phyloP scores from a whole-genome alignment of 208 protist genomes.

The Blechomonas ayalai region DNA sequence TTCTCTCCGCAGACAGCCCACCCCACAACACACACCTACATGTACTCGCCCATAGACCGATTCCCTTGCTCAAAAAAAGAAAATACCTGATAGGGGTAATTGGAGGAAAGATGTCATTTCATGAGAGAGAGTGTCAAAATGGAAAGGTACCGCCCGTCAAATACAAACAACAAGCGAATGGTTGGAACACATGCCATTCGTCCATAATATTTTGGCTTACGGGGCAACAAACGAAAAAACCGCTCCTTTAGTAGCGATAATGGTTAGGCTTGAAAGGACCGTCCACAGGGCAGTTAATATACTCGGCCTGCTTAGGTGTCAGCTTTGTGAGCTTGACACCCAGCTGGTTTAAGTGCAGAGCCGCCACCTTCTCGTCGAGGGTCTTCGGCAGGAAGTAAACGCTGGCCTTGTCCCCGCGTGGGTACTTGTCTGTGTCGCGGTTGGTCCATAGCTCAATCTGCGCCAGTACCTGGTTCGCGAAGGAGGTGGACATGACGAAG shows the following conservation, averaged over 20 bases:
- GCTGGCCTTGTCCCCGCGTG: conserved; percentile 77
- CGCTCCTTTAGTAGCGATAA: conserved; percentile 97
- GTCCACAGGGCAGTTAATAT: conserved; percentile 94
- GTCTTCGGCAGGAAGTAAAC: conserved; percentile 98
- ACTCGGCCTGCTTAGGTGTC: conserved; percentile 94
- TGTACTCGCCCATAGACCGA: too few relatives aligned
- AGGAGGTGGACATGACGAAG: conserved; percentile 99
- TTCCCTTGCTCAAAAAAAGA: too few relatives aligned
- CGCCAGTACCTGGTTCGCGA: conserved; percentile 99
- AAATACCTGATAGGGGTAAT: too few relatives aligned
- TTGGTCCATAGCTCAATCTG: conserved; percentile 98
- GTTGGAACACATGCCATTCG: too few relatives aligned
- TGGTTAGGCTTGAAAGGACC: conserved; percentile 98
- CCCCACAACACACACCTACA: too few relatives aligned
- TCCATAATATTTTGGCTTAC: too few relatives aligned
- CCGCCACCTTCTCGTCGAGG: conserved; percentile 99
- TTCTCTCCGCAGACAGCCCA: too few relatives aligned
- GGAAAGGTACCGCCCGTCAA: too few relatives aligned
- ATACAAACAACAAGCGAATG: conserved; percentile 1
- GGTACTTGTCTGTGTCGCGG: conserved; percentile 91
- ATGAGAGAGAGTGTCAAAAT: too few relatives aligned
- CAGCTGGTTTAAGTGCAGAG: conserved; percentile 96
- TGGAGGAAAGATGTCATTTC: too few relatives aligned
- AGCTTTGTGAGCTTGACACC: conserved; percentile 97
- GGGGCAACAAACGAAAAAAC: conserved; percentile 6